Evolutionary conservation across 2,329 filamentous ascomycete genomes (phyloP), one percentile per base, ranked within the genome.

Genomic region (Aureobasidium sp.): DNA sequence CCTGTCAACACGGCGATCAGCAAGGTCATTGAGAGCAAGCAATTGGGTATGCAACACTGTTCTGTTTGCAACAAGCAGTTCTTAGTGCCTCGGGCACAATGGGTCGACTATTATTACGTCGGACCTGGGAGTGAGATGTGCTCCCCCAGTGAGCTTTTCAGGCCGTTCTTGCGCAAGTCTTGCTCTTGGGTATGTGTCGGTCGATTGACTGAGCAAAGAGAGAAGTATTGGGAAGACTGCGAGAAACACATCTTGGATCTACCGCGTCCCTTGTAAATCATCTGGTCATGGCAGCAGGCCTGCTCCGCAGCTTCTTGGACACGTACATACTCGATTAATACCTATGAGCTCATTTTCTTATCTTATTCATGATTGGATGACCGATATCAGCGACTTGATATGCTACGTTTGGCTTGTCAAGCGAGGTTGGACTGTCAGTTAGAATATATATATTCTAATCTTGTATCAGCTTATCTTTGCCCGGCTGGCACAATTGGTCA

Each of bases 81-180:
- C 53, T 64, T 74, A n/a, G 63, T 73, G 14, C 59, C 68, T 2
- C 58, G 71, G 45, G 71, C 72, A 16, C 67, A 72, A 53, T 74
- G 73, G 73, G 63, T 74, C 16, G 73, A 75, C 61, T 74, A 70
- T 48, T 74, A 72, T 70, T 70, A 62, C 42, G 49, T 64, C 34
- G 63, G 61, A 9, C 37, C 57, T 42, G 59, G 50, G 13, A 39
- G 29, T 9, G 57, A 47, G 44, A 53, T 61, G 36, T 60, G 59
- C 21, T 59, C 57, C 1, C 50, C 63, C 10, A 63, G 64, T 30
- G 70, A 73, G 27, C 63, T 65, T 10, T 67, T 72, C 32, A 49
- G 73, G 58, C 72, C 72, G 9, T 74, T 73, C 50, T 54, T 69
- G 62, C 62, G 72, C 41, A 68, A 63, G 37, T 68, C 64, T 9